phyloP scores from a whole-genome alignment of 2,329 filamentous ascomycete species.

The Fusarium devonianum region DNA sequence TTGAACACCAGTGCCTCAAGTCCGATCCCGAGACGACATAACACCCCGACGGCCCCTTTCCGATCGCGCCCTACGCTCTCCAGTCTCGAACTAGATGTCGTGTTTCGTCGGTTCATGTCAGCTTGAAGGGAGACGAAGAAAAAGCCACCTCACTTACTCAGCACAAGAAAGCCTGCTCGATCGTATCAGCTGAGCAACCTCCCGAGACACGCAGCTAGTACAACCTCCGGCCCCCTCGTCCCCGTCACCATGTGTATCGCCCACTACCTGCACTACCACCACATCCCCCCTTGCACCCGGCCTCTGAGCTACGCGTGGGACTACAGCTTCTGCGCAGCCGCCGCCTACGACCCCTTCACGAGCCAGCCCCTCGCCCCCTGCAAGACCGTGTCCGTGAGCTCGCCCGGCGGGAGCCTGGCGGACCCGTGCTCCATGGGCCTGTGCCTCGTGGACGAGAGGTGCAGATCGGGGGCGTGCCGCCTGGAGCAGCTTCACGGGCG shows the following conservation, averaged over 20 bases:
- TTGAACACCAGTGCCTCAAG: not conserved
- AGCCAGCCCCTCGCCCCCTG: conserved; percentile 37
- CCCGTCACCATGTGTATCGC: conserved; percentile 56
- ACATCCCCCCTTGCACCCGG: conserved; percentile 52
- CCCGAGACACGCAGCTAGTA: conserved; percentile 38
- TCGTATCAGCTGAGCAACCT: conserved; percentile 33
- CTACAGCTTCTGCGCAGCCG: conserved; percentile 54
- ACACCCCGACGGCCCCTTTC: not conserved
- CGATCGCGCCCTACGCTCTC: not conserved
- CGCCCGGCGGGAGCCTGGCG: conserved; percentile 43
- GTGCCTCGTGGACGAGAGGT: conserved; percentile 55
- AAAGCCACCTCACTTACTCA: too few species aligned
- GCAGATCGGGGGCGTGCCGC: conserved; percentile 57
- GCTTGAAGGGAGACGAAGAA: too few species aligned
- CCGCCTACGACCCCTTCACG: conserved; percentile 44
- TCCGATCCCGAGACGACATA: not conserved
- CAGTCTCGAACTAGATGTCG: conserved; percentile 2
- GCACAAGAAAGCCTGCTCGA: conserved; percentile 6
- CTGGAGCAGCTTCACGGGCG: conserved; percentile 56
- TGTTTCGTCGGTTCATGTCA: too few species aligned
- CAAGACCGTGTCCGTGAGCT: conserved; percentile 23
- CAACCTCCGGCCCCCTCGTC: conserved; percentile 11
- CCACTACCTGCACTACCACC: conserved; percentile 61
- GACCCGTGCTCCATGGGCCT: conserved; percentile 55
- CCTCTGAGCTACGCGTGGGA: conserved; percentile 51